phyloP scores from a whole-genome alignment of 345 rosid genomes.

The Brassica rapa region DNA sequence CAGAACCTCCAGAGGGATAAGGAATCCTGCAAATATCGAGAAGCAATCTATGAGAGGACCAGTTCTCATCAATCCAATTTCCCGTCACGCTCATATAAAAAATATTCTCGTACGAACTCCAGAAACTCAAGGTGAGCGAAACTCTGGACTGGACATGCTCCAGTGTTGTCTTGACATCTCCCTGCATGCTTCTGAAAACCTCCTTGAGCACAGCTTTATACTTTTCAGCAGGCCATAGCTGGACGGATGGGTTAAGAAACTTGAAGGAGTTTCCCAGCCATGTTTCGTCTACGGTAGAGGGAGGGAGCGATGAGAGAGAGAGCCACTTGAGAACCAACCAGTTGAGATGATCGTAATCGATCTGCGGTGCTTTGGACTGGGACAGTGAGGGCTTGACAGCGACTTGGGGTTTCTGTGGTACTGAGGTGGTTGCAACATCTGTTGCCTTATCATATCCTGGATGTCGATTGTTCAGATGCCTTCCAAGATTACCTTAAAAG shows the following conservation, averaged over 20 bases:
- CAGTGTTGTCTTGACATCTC: conserved; percentile 64
- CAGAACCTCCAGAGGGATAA: conserved; percentile 70
- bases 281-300: conserved; percentile 72
- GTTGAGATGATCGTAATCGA: conserved; percentile 89
- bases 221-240: conserved; percentile 73
- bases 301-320: conserved; percentile 73
- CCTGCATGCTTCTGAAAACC: conserved; percentile 92
- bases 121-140: conserved; percentile 70
- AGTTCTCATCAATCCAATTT: conserved; percentile 85
- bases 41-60: conserved; percentile 69
- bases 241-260: conserved; percentile 74
- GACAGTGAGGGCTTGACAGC: conserved; percentile 54
- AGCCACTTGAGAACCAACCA: conserved; percentile 95
- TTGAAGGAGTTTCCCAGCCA: conserved; percentile 83
- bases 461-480: conserved; percentile 87
- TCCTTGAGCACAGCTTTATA: conserved; percentile 66
- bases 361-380: conserved; percentile 53
- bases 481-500: conserved; percentile 77
- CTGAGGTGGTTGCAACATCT: conserved; percentile 51
- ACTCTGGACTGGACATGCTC: conserved; percentile 79
- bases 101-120: conserved; percentile 76
- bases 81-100: conserved; percentile 83
- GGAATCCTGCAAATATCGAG: conserved; percentile 80
- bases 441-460: conserved; percentile 84
- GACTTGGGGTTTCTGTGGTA: conserved; percentile 48